Percentiles rank a stretch among this genome's conserved stretches.
Evolutionary conservation across 2,329 filamentous ascomycete species (phyloP).

Genomic region (Esteya vermicola): DNA sequence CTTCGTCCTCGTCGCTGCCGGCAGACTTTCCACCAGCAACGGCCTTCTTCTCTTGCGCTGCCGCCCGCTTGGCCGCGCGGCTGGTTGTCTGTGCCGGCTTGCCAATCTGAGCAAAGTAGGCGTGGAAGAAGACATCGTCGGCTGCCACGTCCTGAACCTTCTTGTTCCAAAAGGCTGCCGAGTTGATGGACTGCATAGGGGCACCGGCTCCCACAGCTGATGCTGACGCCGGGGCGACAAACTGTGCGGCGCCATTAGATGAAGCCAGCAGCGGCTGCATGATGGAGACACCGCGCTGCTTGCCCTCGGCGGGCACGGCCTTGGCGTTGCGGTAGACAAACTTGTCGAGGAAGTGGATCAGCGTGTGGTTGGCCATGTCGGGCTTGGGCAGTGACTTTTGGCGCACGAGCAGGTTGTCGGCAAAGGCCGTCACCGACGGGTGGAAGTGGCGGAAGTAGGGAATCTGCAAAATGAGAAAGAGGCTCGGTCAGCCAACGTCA

Average conservation of each 20-base stretch:
- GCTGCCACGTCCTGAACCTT: constrained; percentile 75
- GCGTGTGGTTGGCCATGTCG: constrained; percentile 75
- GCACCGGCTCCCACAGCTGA: constrained; percentile 14
- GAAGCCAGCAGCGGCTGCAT: constrained; percentile 74
- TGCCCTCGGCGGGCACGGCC: constrained; percentile 32
- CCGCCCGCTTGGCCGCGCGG: constrained; percentile 32
- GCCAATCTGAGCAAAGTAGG: constrained; percentile 73
- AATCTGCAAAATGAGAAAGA: too few relatives aligned
- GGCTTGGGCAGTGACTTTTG: constrained; percentile 71
- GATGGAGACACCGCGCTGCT: constrained; percentile 67
- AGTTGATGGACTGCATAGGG: constrained; percentile 48
- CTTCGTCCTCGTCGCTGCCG: constrained; percentile 36
- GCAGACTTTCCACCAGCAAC: constrained; percentile 46
- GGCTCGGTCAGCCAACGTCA: too few relatives aligned
- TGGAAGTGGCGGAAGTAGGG: constrained; percentile 78
- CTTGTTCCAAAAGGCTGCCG: constrained; percentile 81
- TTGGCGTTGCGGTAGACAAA: constrained; percentile 97
- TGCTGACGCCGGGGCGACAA: constrained; percentile 37
- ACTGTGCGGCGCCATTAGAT: constrained; percentile 25
- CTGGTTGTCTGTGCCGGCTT: constrained; percentile 44
- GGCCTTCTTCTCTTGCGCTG: constrained; percentile 51
- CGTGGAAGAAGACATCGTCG: constrained; percentile 96
- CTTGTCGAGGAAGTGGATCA: constrained; percentile 92
- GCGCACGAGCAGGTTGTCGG: constrained; percentile 53
- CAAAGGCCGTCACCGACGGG: constrained; percentile 79